phyloP scores from a whole-genome alignment of 2,329 filamentous ascomycete genomes.

The Trichoderma koningiopsis region DNA sequence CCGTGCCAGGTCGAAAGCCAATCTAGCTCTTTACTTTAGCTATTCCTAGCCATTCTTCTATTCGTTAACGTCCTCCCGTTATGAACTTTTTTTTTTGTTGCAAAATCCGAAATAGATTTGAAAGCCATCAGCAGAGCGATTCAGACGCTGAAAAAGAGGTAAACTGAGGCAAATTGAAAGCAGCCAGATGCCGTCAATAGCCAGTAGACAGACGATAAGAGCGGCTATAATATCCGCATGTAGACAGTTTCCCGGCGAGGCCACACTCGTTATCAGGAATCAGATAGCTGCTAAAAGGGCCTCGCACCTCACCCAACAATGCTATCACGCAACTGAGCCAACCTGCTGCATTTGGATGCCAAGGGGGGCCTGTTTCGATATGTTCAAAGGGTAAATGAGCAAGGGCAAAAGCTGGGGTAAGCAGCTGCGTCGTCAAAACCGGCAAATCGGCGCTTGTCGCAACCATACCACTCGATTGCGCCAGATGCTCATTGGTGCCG shows the following conservation, averaged over 20 bases:
- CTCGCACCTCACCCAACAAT: constrained; percentile 19
- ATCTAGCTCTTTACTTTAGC: not conserved
- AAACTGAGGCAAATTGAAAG: not conserved
- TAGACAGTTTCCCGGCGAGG: not conserved
- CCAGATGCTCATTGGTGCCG: constrained; percentile 9
- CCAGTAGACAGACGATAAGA: not conserved
- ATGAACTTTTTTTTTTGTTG: not conserved
- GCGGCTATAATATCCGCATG: not conserved
- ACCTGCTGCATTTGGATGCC: not conserved
- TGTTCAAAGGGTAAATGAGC: not conserved
- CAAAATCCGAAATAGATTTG: not conserved
- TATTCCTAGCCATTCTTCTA: not conserved
- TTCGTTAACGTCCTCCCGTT: not conserved
- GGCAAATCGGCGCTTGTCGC: constrained; percentile 15
- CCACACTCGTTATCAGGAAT: constrained; percentile 10
- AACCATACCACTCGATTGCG: constrained; percentile 4
- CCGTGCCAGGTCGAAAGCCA: not conserved
- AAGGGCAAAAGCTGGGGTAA: constrained; percentile 19
- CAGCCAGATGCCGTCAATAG: not conserved
- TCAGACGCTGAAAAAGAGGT: not conserved
- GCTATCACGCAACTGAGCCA: constrained; percentile 21
- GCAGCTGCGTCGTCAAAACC: not conserved
- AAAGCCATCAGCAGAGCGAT: not conserved
- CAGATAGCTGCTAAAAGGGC: not conserved
- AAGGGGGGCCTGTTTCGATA: not conserved